Percentiles rank a stretch among this genome's conserved stretches.
Conservation (phyloP, 495 filamentous ascomycete species). For the Xanthoparmelia taractica region DNA sequence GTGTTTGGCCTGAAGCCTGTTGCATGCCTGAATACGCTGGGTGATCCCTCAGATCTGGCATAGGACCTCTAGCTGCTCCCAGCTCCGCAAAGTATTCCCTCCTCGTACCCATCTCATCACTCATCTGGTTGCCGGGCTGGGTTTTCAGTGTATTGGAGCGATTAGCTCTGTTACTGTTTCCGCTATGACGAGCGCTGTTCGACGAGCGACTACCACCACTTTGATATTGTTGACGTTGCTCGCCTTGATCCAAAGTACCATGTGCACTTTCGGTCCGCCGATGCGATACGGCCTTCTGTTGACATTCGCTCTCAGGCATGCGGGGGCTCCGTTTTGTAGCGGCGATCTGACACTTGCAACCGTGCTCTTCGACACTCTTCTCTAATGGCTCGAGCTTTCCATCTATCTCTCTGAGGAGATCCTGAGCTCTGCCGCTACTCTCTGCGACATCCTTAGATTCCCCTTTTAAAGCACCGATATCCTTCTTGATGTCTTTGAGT, state of each 20-base stretch:
- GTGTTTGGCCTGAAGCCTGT: conserved; percentile 7
- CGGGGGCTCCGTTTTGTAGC: conserved; percentile 6
- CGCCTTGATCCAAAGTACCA: conserved; percentile 8
- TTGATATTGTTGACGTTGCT: conserved; percentile 14
- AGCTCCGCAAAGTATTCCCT: conserved; percentile 15
- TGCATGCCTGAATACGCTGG: conserved; percentile 22
- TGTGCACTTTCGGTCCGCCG: conserved; percentile 18
- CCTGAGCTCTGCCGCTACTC: conserved; percentile 8
- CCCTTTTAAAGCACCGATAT: conserved; percentile 10
- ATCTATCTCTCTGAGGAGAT: conserved; percentile 11
- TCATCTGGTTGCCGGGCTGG: conserved; percentile 5
- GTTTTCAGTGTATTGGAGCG: conserved; percentile 19
- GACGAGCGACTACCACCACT: conserved; percentile 15
- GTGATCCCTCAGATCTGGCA: conserved; percentile 24
- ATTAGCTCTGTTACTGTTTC: conserved; percentile 14
- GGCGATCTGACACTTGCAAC: conserved; percentile 1
- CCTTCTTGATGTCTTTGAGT: conserved; percentile 18
- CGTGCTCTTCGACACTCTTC: conserved; percentile 17
- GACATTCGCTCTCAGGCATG: conserved; percentile 4
- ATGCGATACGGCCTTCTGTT: conserved; percentile 9
- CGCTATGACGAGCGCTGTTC: conserved; percentile 10
- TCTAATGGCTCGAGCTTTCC: conserved; percentile 17
- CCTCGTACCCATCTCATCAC: conserved; percentile 13
- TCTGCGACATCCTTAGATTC: conserved; percentile 5
- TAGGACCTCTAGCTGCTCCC: conserved; percentile 15